These are phyloP conservation scores for Liquidambar formosana DNA, from an alignment of 164 flowering plant genomes.

Conservation along the genomic window DNA sequence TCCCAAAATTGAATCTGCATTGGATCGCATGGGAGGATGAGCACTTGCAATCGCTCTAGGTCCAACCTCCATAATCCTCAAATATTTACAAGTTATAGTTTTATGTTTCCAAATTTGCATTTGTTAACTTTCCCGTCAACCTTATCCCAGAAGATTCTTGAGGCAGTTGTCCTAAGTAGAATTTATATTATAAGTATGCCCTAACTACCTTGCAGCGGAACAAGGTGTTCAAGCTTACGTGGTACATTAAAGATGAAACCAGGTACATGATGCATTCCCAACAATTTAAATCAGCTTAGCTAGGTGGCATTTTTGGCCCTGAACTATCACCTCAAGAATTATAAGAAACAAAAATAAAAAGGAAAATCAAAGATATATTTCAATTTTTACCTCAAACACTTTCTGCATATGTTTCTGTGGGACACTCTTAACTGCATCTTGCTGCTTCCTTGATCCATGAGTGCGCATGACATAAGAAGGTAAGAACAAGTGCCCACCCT, in stretches of 20 bases:
- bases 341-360: not conserved
- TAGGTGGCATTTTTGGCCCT: not conserved
- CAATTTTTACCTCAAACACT: constrained; percentile 65
- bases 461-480: constrained; percentile 97
- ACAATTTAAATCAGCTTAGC: not conserved
- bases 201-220: too few relatives aligned
- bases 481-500: constrained; percentile 85
- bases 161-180: too few relatives aligned
- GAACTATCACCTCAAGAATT: not conserved
- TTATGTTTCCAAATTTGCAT: too few relatives aligned
- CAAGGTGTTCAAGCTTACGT: too few relatives aligned
- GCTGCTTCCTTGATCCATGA: constrained; percentile 87
- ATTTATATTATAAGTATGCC: too few relatives aligned
- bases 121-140: too few relatives aligned
- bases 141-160: too few relatives aligned
- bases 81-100: too few relatives aligned
- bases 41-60: too few relatives aligned
- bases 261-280: not conserved
- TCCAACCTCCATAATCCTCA: too few relatives aligned
- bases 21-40: too few relatives aligned
- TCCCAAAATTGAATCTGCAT: too few relatives aligned
- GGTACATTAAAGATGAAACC: not conserved
- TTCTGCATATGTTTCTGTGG: constrained; percentile 59
- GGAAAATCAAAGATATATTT: not conserved
- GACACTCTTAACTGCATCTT: constrained; percentile 61